These are phyloP conservation scores for Fusarium guadeloupense DNA, from an alignment of 2,329 filamentous ascomycete species.

Conservation along the genomic window DNA sequence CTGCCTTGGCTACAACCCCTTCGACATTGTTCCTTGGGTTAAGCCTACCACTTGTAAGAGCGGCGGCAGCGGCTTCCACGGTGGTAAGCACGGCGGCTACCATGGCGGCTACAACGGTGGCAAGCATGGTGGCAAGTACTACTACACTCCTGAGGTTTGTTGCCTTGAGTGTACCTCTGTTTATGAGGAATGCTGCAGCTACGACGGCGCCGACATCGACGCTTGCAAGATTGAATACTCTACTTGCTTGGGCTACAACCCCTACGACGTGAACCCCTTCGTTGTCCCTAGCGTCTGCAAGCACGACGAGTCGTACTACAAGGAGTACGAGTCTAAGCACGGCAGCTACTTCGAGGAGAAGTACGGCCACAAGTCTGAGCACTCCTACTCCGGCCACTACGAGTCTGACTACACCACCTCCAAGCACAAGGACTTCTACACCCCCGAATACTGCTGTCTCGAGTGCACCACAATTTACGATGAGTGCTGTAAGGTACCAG, in stretches of 20 bases:
- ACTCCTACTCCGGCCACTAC: not conserved
- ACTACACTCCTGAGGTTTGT: conserved; percentile 22
- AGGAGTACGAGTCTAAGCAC: conserved; percentile 23
- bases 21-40: conserved; percentile 9
- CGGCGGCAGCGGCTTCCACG: not conserved
- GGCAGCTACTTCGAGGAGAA: conserved; percentile 12
- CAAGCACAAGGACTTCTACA: conserved; percentile 25
- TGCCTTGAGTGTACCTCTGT: conserved; percentile 20
- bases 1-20: conserved; percentile 30
- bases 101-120: no score
- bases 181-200: conserved; percentile 24
- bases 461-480: conserved; percentile 30
- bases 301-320: conserved; percentile 26
- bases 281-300: conserved; percentile 21
- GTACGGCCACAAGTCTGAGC: conserved; percentile 4
- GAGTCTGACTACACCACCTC: not conserved
- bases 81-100: not conserved
- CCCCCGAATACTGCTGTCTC: conserved; percentile 26
- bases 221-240: conserved; percentile 21
- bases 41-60: conserved; percentile 27
- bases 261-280: conserved; percentile 1
- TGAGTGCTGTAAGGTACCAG: conserved; percentile 13
- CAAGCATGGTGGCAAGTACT: not conserved
- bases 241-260: conserved; percentile 28
- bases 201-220: conserved; percentile 2